A percentile compares a stretch with the other conserved stretches of the same genome.
Evolutionary conservation across 129 eudicot species (phyloP).

Genomic region (Lonicera japonica): DNA sequence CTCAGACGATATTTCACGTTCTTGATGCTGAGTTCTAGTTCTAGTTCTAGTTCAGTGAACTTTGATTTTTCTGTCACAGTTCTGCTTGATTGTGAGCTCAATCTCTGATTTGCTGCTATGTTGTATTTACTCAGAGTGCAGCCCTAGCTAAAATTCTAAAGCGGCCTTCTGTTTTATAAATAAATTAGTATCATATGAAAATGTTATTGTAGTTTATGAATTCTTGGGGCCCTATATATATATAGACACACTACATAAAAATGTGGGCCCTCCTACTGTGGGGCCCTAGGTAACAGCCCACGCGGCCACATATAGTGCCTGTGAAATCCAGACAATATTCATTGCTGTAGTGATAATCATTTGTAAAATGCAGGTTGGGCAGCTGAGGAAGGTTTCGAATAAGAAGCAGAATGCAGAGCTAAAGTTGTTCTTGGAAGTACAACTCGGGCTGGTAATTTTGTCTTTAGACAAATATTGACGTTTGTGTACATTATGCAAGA

Average conservation of each 20-base stretch:
- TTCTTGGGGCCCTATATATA: too few species aligned
- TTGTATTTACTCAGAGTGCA: too few species aligned
- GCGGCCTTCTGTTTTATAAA: too few species aligned
- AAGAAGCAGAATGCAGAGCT: constrained; percentile 88
- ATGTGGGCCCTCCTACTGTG: too few species aligned
- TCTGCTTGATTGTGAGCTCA: not conserved
- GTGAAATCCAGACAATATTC: not conserved
- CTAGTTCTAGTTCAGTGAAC: not conserved
- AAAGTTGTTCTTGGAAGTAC: constrained; percentile 77
- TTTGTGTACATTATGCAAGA: constrained; percentile 7
- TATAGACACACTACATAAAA: too few species aligned
- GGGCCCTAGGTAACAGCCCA: too few species aligned
- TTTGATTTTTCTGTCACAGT: not conserved
- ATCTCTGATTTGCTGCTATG: not conserved
- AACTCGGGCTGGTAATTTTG: constrained; percentile 54
- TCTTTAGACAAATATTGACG: not conserved
- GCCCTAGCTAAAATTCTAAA: too few species aligned
- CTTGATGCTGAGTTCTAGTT: too few species aligned
- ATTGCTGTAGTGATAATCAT: constrained; percentile 4
- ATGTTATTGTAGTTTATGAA: too few species aligned
- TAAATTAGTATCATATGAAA: too few species aligned
- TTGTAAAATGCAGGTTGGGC: constrained; percentile 77
- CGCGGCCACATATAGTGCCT: too few species aligned
- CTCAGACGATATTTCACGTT: too few species aligned
- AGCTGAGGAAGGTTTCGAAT: constrained; percentile 71